Conservation (phyloP, 257 asterid genomes). For the Lycium barbarum region DNA sequence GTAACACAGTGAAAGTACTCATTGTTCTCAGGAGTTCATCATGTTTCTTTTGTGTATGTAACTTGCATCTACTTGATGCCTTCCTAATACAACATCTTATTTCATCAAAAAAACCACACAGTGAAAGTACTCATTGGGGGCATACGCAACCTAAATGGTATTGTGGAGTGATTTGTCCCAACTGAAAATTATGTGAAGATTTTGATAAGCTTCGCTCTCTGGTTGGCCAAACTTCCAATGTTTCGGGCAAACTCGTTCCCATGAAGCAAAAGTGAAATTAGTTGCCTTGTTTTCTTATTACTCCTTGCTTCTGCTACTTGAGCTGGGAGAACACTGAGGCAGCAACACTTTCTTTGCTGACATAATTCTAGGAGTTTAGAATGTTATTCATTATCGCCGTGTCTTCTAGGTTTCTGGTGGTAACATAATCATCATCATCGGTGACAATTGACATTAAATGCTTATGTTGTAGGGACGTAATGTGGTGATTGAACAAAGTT, state of each 20-base stretch:
- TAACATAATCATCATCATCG: not conserved
- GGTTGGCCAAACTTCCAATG: not conserved
- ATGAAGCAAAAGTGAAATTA: constrained; percentile 26
- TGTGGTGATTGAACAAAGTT: constrained; percentile 96
- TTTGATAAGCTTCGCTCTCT: constrained; percentile 18
- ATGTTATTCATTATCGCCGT: not conserved
- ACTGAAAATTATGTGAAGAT: not conserved
- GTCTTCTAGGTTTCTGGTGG: not conserved
- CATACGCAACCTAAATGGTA: not conserved
- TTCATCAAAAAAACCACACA: too few species aligned
- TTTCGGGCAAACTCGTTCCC: constrained; percentile 29
- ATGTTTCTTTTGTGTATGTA: too few species aligned
- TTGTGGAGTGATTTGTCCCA: not conserved
- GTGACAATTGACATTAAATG: constrained; percentile 5
- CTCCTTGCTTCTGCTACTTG: constrained; percentile 18
- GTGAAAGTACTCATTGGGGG: constrained; percentile 5
- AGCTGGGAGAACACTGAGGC: constrained; percentile 28
- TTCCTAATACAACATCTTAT: too few species aligned
- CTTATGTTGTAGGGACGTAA: constrained; percentile 71
- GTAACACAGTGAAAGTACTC: not conserved
- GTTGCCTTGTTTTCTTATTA: constrained; percentile 7
- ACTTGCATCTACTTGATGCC: too few species aligned
- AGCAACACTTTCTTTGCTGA: not conserved
- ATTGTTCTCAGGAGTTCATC: too few species aligned
- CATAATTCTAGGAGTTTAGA: constrained; percentile 14